Percentiles rank a stretch among this genome's conserved stretches.
phyloP scores from a whole-genome alignment of 441 rosid genomes.

The Jatropha podagrica region DNA sequence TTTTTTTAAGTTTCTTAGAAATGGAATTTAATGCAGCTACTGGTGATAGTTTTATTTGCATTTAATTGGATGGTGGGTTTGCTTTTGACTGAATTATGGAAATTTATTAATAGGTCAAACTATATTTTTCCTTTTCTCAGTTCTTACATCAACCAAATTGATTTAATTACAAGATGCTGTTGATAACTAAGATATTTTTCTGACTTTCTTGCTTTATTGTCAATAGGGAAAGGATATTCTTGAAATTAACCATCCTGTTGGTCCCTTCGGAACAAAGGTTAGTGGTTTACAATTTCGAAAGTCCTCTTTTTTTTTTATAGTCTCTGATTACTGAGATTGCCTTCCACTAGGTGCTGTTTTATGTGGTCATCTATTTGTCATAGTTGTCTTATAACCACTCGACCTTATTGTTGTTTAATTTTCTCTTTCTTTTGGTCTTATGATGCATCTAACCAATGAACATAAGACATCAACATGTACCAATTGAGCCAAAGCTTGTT shows the following conservation, averaged over 20 bases:
- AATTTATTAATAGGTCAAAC: not conserved
- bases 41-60: constrained; percentile 1
- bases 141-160: not conserved
- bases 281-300: constrained; percentile 8
- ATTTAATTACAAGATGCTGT: not conserved
- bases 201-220: constrained; percentile 20
- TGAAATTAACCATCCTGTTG: constrained; percentile 60
- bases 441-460: not conserved
- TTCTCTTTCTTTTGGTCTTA: too few species aligned
- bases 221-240: constrained; percentile 65
- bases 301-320: not conserved
- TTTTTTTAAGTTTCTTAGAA: not conserved
- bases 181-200: constrained; percentile 11
- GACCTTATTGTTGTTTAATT: too few species aligned
- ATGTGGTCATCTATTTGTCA: not conserved
- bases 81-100: not conserved
- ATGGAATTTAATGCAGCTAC: not conserved
- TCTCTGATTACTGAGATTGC: not conserved
- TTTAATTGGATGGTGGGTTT: not conserved
- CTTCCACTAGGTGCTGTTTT: not conserved
- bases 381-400: not conserved
- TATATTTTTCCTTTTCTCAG: not conserved
- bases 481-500: not conserved
- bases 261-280: constrained; percentile 78
- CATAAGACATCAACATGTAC: not conserved